These are phyloP conservation scores for Rhizophora apiculata DNA, from an alignment of 345 rosid species.

Conservation along the genomic window DNA sequence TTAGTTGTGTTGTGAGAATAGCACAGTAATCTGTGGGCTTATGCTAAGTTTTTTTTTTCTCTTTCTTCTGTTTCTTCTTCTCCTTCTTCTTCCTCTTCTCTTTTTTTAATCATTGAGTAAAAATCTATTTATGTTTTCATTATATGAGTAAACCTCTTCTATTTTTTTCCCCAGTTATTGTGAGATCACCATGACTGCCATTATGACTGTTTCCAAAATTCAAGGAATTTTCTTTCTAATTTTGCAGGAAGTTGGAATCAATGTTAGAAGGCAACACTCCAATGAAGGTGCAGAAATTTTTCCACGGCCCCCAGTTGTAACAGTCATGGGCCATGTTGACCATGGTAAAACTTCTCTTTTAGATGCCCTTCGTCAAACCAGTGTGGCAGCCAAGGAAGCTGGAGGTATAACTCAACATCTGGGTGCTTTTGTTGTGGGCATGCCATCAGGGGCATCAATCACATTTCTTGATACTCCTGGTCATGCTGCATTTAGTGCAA, in stretches of 20 bases:
- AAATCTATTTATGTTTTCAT: too few species aligned
- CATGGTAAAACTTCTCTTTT: conserved; percentile 94
- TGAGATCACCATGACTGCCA: background rate
- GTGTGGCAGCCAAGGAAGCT: conserved; percentile 88
- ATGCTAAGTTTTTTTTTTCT: too few species aligned
- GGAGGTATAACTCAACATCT: conserved; percentile 98
- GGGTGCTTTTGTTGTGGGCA: conserved; percentile 87
- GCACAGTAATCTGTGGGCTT: too few species aligned
- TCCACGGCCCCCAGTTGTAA: conserved; percentile 79
- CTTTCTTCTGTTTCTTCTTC: too few species aligned
- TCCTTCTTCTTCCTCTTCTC: too few species aligned
- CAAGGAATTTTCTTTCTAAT: conserved; percentile 1
- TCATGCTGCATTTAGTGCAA: conserved; percentile 91
- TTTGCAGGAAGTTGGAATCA: conserved; percentile 74
- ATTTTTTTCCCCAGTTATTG: background rate
- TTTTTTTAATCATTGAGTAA: too few species aligned
- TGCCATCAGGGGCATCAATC: conserved; percentile 83
- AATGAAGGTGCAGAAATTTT: conserved; percentile 58
- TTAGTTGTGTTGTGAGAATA: too few species aligned
- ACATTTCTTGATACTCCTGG: conserved; percentile 96
- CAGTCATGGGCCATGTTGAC: conserved; percentile 97
- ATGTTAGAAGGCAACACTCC: conserved; percentile 68
- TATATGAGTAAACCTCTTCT: background rate
- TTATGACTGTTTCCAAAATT: conserved; percentile 5
- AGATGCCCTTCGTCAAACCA: conserved; percentile 81